Evolutionary conservation across 495 filamentous ascomycete species (phyloP), one percentile per base, ranked within the genome.

Genomic region (Xylaria sp.): DNA sequence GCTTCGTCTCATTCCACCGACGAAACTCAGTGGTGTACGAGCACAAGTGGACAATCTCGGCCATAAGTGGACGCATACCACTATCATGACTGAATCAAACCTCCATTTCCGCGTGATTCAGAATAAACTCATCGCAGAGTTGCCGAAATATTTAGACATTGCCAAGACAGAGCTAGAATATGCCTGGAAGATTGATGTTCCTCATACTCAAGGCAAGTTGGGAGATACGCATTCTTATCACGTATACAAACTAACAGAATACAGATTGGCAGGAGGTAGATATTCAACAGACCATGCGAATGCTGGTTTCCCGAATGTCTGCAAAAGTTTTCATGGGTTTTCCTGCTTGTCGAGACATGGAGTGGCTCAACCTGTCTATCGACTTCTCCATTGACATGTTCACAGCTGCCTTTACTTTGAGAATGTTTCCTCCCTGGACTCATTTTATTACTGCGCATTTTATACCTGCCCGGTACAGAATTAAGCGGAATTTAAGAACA

Each of bases 361-460:
- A 84, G 14, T 88, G 86, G 86, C 74, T 85, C 17, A 71, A 81
- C n/a, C 74, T 84, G 14, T 80, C 84, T 0, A 80, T 85, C 52
- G 79, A 81, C 44, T 87, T 82, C 69, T 80, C 85, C 5, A 76
- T 82, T 41, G 78, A 86, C 41, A 48, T 83, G 5, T 86, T 88
- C 71, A 43, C 58, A 11, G 80, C 80, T 2, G 76, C 78, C 5
- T 62, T 72, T 43, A 48, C 40, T 2, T n/a, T 72, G 15, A 37
- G 57, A 6, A 61, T 72, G 65, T 72, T 72, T 21, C 71, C 71
- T 1, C 44, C 53, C 9, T 68, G 55, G 65, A 48, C 26, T 14
- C 71, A 53, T n/a, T 24, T 24, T 17, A 33, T 69, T 11, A 43
- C 64, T 5, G 66, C 65, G 1, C 63, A 29, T 12, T 33, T 69